A percentile compares a stretch with the other conserved stretches of the same genome.
Evolutionary conservation across 2,329 filamentous ascomycete species (phyloP).

Genomic region (Ophiostoma fasciatum): DNA sequence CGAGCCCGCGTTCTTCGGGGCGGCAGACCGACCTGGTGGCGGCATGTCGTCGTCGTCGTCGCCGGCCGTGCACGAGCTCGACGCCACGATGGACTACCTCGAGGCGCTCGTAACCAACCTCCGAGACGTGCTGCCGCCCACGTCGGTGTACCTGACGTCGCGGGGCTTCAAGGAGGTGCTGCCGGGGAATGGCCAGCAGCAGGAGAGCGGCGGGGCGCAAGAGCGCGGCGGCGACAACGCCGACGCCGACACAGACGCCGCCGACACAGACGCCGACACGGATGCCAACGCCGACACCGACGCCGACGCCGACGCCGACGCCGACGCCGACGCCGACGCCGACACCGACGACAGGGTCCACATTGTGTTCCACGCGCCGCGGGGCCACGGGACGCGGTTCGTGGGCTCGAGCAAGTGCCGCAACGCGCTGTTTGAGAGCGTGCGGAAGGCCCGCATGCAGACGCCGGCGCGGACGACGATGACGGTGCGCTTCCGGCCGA

Average conservation of each 20-base stretch:
- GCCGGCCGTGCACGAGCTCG: constrained; percentile 22
- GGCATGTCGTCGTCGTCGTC: too few species aligned
- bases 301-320: too few species aligned
- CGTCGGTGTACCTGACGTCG: constrained; percentile 13
- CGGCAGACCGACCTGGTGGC: too few species aligned
- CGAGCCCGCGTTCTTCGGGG: too few species aligned
- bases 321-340: too few species aligned
- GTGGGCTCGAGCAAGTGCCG: constrained; percentile 19
- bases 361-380: constrained; percentile 33
- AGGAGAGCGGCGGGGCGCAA: neutral
- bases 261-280: too few species aligned
- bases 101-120: constrained; percentile 18
- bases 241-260: too few species aligned
- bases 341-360: constrained; percentile 14
- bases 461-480: constrained; percentile 15
- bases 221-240: too few species aligned
- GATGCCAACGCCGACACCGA: too few species aligned
- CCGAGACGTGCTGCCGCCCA: constrained; percentile 22
- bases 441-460: constrained; percentile 14
- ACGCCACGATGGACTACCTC: constrained; percentile 27
- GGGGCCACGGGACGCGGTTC: constrained; percentile 10
- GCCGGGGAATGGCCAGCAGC: neutral
- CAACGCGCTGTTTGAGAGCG: constrained; percentile 30
- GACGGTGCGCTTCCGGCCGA: constrained; percentile 29
- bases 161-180: constrained; percentile 26